Conservation (phyloP, 192 early-diverging fungal genomes). For the Thoreauomyces humboldtii region DNA sequence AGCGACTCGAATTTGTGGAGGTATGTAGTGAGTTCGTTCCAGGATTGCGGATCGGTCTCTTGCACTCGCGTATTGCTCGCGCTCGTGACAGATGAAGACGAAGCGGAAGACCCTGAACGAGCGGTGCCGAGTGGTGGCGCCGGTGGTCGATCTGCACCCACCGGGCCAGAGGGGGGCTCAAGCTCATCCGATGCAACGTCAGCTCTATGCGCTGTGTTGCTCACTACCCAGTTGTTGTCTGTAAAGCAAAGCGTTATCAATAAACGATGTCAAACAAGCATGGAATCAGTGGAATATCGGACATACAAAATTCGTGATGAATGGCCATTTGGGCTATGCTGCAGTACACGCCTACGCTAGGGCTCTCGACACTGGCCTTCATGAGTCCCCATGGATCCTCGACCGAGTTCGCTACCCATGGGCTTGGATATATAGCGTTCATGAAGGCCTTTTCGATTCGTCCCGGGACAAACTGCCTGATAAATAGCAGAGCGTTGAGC, state of each 20-base stretch:
- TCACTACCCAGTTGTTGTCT: constrained; percentile 39
- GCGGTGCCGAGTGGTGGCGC: too few relatives aligned
- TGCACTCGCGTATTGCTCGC: neutral
- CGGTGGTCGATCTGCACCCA: too few relatives aligned
- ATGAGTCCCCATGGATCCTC: constrained; percentile 42
- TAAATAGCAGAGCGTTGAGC: constrained; percentile 23
- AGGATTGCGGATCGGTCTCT: neutral
- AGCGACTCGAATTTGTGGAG: constrained; percentile 39
- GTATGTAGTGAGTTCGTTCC: constrained; percentile 47
- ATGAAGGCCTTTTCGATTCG: constrained; percentile 36
- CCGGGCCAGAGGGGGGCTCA: too few relatives aligned
- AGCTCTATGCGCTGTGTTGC: constrained; percentile 31
- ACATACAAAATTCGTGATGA: constrained; percentile 29
- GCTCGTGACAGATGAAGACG: neutral
- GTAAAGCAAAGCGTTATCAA: neutral
- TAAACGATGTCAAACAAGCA: neutral
- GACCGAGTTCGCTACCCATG: constrained; percentile 43
- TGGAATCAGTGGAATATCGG: neutral
- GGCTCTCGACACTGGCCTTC: constrained; percentile 35
- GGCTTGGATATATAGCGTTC: constrained; percentile 40
- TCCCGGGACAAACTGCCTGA: constrained; percentile 37
- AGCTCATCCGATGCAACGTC: constrained; percentile 26
- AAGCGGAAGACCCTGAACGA: too few relatives aligned
- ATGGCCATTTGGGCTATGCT: constrained; percentile 38
- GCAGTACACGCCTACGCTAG: constrained; percentile 39